Conservation (phyloP, 1,139 yeast genomes). For the Maudiozyma humilis region DNA sequence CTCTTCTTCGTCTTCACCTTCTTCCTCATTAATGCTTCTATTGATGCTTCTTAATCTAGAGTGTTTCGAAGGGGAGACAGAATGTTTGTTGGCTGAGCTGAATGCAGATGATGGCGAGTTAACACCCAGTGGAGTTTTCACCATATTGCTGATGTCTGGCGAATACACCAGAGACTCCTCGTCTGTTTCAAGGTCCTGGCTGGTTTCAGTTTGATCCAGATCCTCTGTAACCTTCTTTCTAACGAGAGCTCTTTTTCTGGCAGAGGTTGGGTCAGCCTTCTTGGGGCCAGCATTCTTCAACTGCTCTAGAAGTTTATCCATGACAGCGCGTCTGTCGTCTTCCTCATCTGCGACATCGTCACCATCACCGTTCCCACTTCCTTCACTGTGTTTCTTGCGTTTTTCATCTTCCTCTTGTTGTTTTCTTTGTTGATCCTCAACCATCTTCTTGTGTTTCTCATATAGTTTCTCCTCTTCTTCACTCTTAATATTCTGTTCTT, state of each 20-base stretch:
- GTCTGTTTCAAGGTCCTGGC: conserved; percentile 22
- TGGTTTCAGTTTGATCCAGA: conserved; percentile 19
- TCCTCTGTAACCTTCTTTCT: conserved; percentile 49
- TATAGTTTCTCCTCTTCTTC: conserved; percentile 66
- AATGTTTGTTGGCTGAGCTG: conserved; percentile 1
- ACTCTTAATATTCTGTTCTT: conserved; percentile 51
- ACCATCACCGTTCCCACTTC: conserved; percentile 15
- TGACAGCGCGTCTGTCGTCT: conserved; percentile 44
- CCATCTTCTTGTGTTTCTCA: conserved; percentile 53
- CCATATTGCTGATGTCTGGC: conserved; percentile 11
- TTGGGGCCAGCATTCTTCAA: conserved; percentile 64
- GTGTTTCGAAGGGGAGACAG: conserved; percentile 8
- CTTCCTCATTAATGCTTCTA: conserved; percentile 5
- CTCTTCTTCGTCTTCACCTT: too few relatives aligned
- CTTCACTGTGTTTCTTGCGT: conserved; percentile 7
- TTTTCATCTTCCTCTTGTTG: conserved; percentile 14
- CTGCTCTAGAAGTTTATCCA: conserved; percentile 67
- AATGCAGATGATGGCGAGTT: conserved; percentile 15
- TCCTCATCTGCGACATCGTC: conserved; percentile 26
- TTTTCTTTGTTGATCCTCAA: conserved; percentile 39
- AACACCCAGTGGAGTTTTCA: conserved; percentile 6
- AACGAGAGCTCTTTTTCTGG: conserved; percentile 74
- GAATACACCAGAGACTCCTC: conserved; percentile 26
- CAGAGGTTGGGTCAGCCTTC: conserved; percentile 66
- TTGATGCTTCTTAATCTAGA: neutral